Base-by-base conservation (phyloP, 768 basidiomycete genomes). In the Hemileccinum rubropunctum region DNA sequence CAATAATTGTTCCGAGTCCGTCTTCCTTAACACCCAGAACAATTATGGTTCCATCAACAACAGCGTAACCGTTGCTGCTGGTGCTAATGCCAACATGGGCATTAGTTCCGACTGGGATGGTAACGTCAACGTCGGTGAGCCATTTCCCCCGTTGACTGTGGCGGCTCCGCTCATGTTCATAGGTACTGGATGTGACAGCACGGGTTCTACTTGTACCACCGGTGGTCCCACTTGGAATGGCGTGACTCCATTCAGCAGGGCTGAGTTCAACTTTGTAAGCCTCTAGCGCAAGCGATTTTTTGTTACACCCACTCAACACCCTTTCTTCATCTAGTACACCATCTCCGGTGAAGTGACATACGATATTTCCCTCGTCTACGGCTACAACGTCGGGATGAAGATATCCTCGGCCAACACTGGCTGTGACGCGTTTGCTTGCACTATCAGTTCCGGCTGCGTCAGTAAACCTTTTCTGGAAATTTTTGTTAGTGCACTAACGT, bases 311-410 rank as follows among this genome's bases (percentile, higher is more conserved):
- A 1, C 30, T 18, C 1, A 30, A 32, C 33, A 11, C 7, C 3
- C 18, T 5, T 33, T 30, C 42, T 8, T 35, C 8, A 6, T 26
- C 8, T 26, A 67, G 62, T 56, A 48, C 6, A 52, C 67, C 12
- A 57, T 62, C 12, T 54, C 64, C 2, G 65, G 65, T 6, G 37
- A 34, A 2, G 65, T 66, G 40, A 69, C 67, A 37, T 66, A 66
- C 21, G 67, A 69, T 23, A 68, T 69, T 20, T 69, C 65, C 17
- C 56, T 66, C 43, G 67, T 66, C 50, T 69, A 69, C 10, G 67
- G 65, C 0, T 66, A 66, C 49, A 69, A 69, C 12, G 65, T 69
- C 17, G 65, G 65, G 26, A 66, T 66, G 67, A 14, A 69, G 41
- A 69, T 66, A 11, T 69, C 65, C 18, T 67, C 67, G 0, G 46